Conservation (phyloP, 192 early-diverging fungal genomes). For the Podila epicladia region DNA sequence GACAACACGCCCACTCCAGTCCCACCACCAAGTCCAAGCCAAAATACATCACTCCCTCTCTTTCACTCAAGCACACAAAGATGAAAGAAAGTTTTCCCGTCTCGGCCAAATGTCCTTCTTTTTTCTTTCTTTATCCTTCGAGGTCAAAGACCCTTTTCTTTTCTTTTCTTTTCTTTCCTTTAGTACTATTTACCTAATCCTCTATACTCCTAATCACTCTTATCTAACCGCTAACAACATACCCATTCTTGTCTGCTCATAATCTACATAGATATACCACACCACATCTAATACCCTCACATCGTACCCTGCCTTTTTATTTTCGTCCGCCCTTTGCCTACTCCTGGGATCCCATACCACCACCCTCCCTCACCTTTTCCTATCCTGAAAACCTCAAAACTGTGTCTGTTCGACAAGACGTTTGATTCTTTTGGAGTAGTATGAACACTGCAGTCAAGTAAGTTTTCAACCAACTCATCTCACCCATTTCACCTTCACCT, state of each 20-base stretch:
- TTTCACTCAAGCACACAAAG: neutral
- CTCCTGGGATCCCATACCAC: neutral
- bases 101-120: neutral
- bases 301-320: too few species aligned
- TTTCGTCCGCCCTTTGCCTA: too few species aligned
- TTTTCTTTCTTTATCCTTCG: constrained; percentile 1
- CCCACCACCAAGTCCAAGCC: too few species aligned
- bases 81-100: too few species aligned
- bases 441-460: constrained; percentile 55
- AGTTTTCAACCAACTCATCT: neutral
- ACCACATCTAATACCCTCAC: too few species aligned
- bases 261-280: too few species aligned
- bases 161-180: neutral
- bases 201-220: neutral
- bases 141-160: constrained; percentile 4
- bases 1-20: too few species aligned
- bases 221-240: too few species aligned
- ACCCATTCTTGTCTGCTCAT: too few species aligned
- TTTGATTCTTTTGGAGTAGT: constrained; percentile 28
- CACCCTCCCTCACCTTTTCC: neutral
- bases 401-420: constrained; percentile 2
- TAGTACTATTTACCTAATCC: neutral
- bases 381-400: neutral
- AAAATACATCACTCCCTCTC: neutral
- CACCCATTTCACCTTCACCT: neutral